phyloP scores from a whole-genome alignment of 2,329 filamentous ascomycete species.

The Colletotrichum euphorbiae region DNA sequence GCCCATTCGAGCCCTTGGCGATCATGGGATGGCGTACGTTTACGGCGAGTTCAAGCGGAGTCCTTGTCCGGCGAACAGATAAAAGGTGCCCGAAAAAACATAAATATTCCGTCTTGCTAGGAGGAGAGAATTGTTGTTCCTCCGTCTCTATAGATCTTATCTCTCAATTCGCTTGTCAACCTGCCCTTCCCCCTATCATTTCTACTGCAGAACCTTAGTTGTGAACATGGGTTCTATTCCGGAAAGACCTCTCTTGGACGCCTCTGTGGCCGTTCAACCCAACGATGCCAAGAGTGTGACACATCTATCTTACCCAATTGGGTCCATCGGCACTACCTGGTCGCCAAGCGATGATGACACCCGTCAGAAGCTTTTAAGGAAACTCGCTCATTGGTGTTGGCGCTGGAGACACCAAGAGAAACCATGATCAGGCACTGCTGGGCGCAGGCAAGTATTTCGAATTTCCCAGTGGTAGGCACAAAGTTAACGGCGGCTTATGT shows the following conservation, averaged over 20 bases:
- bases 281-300: slow-evolving; percentile 6
- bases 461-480: too few species aligned
- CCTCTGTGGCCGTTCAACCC: not conserved
- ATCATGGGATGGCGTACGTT: not conserved
- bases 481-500: too few species aligned
- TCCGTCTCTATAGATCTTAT: not conserved
- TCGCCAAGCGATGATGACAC: slow-evolving; percentile 5
- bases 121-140: not conserved
- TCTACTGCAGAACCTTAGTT: not conserved
- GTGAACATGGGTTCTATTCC: slow-evolving; percentile 20
- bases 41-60: not conserved
- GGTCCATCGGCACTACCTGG: not conserved
- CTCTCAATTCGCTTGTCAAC: not conserved
- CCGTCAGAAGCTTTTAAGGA: slow-evolving; percentile 17
- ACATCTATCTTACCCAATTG: not conserved
- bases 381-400: slow-evolving; percentile 21
- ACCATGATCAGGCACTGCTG: slow-evolving; percentile 47
- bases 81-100: not conserved
- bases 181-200: too few species aligned
- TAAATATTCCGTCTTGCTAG: too few species aligned
- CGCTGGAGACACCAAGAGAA: slow-evolving; percentile 47
- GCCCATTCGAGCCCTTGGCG: not conserved
- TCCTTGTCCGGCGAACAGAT: not conserved
- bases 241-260: not conserved
- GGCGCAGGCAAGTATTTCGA: slow-evolving; percentile 43